Base-by-base conservation (phyloP, 305 asterid species). In the Coffea humblotiana region DNA sequence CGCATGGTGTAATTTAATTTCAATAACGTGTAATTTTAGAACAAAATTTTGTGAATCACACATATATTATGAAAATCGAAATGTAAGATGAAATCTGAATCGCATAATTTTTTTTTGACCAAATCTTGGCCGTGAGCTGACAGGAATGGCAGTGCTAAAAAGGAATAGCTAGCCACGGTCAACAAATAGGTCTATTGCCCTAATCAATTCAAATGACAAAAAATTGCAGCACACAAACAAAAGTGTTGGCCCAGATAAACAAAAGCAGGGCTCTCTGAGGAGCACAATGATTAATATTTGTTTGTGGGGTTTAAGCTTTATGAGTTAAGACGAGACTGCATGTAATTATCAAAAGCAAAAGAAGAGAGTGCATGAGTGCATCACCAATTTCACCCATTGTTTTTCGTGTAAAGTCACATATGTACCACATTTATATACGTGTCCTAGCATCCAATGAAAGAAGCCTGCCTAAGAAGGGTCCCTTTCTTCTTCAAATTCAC, bases 381-480 rank as follows among this genome's bases (percentile, higher is more conserved):
- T 51, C 52, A n/a, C 56, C 35, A n/a, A n/a, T 45, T 48, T 71
- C 60, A 43, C 25, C 74, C 75, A 51, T 72, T 72, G 77, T 72
- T 72, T 72, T 72, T 72, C 63, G 76, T 72, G 76, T 51, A 49
- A 72, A 47, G 60, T 49, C 47, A 45, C 1, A 27, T 3, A 48
- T 58, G 58, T 71, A 71, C 58, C 9, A 48, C 43, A 72, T 18
- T 48, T 25, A 13, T 16, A n/a, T 51, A 72, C 76, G 76, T 48
- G 63, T 72, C 76, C 76, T 15, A 72, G 76, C 76, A 72, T 72
- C 76, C 76, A 72, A 72, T n/a, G 76, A 49, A 49, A 21, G 43
- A 49, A n/a, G n/a, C 63, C 76, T 13, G 12, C 43, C 76, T 14
- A 27, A 71, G 23, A 47, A 47, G 40, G 60, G 60, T 71, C 75